These are phyloP conservation scores for Tilletia setariae DNA, from an alignment of 1,284 basidiomycete genomes.

Conservation along the genomic window DNA sequence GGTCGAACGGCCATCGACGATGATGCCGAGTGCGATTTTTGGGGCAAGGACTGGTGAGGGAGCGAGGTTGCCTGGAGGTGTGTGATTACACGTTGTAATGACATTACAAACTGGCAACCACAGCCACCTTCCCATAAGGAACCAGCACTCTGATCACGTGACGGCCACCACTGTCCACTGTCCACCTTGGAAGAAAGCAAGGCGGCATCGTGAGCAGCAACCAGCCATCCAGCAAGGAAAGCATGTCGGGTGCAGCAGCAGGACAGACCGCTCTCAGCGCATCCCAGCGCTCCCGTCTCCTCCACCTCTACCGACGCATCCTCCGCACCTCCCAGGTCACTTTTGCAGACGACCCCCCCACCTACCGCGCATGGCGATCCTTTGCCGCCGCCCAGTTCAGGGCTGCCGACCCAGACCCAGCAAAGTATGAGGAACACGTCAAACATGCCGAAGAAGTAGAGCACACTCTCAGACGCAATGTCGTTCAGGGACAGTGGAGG, in stretches of 20 bases:
- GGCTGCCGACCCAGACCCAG: constrained; percentile 31
- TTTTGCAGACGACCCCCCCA: constrained; percentile 37
- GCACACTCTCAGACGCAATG: constrained; percentile 44
- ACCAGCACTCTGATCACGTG: too few relatives aligned
- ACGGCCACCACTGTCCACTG: too few relatives aligned
- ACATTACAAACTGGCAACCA: too few relatives aligned
- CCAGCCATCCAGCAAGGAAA: background rate
- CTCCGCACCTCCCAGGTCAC: constrained; percentile 44
- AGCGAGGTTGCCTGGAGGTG: background rate
- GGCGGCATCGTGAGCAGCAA: background rate
- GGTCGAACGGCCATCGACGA: background rate
- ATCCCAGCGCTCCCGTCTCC: constrained; percentile 39
- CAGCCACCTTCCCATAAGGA: too few relatives aligned
- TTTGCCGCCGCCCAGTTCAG: constrained; percentile 40
- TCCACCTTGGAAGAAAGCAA: background rate
- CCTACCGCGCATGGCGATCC: constrained; percentile 34
- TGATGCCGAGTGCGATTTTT: too few relatives aligned
- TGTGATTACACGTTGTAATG: background rate
- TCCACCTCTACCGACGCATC: constrained; percentile 46
- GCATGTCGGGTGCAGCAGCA: background rate
- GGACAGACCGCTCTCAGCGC: constrained; percentile 25
- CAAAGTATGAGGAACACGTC: constrained; percentile 42
- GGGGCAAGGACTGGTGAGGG: background rate
- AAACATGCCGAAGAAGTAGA: constrained; percentile 47
- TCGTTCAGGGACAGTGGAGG: constrained; percentile 47